Conservation (phyloP, 352 stramenopile species). For the Globisporangium cederbergense region DNA sequence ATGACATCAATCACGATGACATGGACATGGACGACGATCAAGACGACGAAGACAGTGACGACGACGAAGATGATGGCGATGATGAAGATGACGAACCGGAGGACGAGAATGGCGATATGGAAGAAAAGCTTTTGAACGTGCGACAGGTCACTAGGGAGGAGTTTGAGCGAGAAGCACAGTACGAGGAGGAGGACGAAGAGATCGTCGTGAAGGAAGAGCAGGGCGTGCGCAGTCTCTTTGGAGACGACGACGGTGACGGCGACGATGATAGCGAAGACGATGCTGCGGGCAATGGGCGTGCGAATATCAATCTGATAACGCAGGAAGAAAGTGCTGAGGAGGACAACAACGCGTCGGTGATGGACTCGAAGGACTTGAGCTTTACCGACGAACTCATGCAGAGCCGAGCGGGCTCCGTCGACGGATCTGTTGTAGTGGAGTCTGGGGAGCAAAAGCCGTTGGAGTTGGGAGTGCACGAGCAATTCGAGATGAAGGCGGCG, state of each 20-base stretch:
- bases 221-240: constrained; percentile 8
- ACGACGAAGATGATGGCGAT: constrained; percentile 3
- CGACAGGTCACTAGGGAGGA: constrained; percentile 12
- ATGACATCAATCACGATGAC: constrained; percentile 5
- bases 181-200: constrained; percentile 17
- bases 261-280: constrained; percentile 4
- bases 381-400: constrained; percentile 7
- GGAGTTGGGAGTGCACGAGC: neutral
- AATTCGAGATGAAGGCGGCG: constrained; percentile 7
- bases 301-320: neutral
- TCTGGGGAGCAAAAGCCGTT: neutral
- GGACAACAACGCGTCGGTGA: neutral
- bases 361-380: constrained; percentile 5
- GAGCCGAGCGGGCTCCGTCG: neutral
- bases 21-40: constrained; percentile 14
- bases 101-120: constrained; percentile 9
- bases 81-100: constrained; percentile 8
- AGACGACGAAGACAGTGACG: constrained; percentile 8
- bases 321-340: constrained; percentile 8
- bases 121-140: neutral
- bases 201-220: constrained; percentile 14
- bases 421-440: neutral
- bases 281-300: neutral
- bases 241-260: constrained; percentile 4
- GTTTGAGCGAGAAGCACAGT: constrained; percentile 10